These are phyloP conservation scores for Leccinum subgranulosum DNA, from an alignment of 768 basidiomycete genomes.

Conservation along the genomic window DNA sequence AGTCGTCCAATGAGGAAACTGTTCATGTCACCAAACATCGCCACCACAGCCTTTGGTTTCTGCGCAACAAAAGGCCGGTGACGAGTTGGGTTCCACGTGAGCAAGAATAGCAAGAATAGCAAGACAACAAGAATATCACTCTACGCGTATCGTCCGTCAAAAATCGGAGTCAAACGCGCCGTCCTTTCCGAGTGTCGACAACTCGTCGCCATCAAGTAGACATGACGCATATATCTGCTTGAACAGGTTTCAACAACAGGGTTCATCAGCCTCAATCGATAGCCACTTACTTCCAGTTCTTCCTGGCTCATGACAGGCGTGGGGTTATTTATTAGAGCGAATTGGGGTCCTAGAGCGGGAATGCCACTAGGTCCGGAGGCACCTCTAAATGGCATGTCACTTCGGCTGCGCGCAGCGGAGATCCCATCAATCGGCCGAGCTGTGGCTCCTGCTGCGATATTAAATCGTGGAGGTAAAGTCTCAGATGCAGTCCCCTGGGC, in stretches of 20 bases:
- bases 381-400: background rate
- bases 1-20: background rate
- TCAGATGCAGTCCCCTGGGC: background rate
- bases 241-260: constrained; percentile 6
- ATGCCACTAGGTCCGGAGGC: background rate
- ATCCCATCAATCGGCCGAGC: background rate
- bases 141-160: constrained; percentile 7
- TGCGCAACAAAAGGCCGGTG: background rate
- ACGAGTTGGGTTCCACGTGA: background rate
- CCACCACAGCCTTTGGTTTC: background rate
- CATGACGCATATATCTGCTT: constrained; percentile 35
- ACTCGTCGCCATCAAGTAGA: constrained; percentile 35
- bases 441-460: background rate
- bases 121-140: background rate
- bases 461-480: background rate
- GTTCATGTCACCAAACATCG: background rate
- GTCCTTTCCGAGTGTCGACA: constrained; percentile 28
- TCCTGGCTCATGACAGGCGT: constrained; percentile 3
- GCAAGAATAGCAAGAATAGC: background rate
- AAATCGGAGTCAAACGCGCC: constrained; percentile 30
- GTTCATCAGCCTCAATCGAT: background rate
- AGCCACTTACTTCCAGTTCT: constrained; percentile 22
- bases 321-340: background rate
- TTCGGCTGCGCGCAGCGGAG: background rate
- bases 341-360: background rate